Conservation (phyloP, 202 grass and related monocot species). For the Schoenoplectus tabernaemontani region DNA sequence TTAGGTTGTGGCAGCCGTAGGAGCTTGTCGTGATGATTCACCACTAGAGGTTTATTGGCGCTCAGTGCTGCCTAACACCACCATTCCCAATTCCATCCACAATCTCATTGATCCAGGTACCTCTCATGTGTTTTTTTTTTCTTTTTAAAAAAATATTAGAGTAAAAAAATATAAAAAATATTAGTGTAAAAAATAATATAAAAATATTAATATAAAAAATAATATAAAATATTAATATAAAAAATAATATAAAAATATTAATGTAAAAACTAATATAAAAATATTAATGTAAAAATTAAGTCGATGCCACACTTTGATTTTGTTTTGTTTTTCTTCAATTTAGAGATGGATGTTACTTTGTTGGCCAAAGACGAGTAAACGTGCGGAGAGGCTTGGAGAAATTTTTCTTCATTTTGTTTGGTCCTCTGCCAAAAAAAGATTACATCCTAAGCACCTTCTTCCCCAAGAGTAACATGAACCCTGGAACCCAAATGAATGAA, state of each 20-base stretch:
- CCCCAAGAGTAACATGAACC: background rate
- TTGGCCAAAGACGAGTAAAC: background rate
- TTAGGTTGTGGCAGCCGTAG: background rate
- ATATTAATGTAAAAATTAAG: too few relatives aligned
- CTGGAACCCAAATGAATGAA: background rate
- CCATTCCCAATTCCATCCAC: background rate
- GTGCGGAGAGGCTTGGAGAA: background rate
- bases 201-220: background rate
- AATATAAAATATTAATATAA: too few relatives aligned
- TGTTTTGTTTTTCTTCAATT: background rate
- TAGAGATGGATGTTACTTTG: background rate
- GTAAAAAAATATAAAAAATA: background rate
- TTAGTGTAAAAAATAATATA: background rate
- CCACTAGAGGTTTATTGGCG: background rate
- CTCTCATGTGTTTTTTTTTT: background rate
- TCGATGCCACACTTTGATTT: background rate
- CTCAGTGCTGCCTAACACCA: background rate
- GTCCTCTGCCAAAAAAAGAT: background rate
- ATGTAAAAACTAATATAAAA: too few relatives aligned
- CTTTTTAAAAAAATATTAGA: background rate
- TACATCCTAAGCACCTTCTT: background rate
- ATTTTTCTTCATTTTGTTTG: background rate
- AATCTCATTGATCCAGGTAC: background rate
- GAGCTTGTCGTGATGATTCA: background rate
- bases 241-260: too few relatives aligned